Percentiles rank a stretch among this genome's conserved stretches.
phyloP scores from a whole-genome alignment of 768 basidiomycete species.

The Lyophyllum decastes region DNA sequence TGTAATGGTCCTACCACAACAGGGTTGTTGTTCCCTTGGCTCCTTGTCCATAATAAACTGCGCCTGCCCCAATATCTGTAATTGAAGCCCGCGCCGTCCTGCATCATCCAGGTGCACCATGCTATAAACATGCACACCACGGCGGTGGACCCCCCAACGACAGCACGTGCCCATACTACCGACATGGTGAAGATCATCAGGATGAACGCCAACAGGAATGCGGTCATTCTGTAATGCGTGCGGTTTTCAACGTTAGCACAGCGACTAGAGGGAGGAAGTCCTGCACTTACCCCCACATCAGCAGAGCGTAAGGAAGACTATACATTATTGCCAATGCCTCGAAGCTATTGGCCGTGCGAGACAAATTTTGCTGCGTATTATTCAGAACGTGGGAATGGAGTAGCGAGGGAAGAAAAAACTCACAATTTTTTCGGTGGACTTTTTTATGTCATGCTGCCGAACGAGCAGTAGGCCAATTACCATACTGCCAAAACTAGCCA shows the following conservation, averaged over 20 bases:
- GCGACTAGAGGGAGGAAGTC: background rate
- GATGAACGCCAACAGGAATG: conserved; percentile 26
- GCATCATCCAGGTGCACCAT: conserved; percentile 24
- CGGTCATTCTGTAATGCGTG: conserved; percentile 5
- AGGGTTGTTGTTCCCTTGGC: no score
- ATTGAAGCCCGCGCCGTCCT: conserved; percentile 11
- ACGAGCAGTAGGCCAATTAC: no score
- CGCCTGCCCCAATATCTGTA: no score
- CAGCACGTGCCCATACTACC: conserved; percentile 9
- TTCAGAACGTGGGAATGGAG: no score
- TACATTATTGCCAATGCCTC: conserved; percentile 9
- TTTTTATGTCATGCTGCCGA: no score
- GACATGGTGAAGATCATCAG: conserved; percentile 25
- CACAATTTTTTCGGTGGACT: no score
- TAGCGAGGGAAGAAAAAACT: no score
- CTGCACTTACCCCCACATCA: conserved; percentile 19
- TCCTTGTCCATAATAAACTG: no score
- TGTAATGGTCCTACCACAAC: no score
- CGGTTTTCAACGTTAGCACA: no score
- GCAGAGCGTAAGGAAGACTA: conserved; percentile 8
- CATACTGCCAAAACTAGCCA: no score
- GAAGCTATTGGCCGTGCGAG: background rate
- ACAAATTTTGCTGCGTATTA: no score
- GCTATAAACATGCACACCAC: conserved; percentile 16
- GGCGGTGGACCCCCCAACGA: conserved; percentile 13